Conservation (phyloP, 768 basidiomycete genomes). For the Steccherinum ochraceum region DNA sequence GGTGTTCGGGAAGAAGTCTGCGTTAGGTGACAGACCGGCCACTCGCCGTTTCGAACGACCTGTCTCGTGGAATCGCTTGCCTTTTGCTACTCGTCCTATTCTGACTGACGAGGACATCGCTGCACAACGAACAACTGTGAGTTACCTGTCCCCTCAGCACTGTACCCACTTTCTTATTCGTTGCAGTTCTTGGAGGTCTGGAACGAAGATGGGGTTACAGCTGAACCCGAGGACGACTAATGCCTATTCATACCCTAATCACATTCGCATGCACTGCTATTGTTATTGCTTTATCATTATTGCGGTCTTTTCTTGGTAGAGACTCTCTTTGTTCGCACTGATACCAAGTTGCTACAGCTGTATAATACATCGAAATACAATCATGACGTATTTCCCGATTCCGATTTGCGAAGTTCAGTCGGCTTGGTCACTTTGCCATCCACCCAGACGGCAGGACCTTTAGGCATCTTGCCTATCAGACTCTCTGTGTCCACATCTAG, state of each 20-base stretch:
- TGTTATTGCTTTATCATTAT: background rate
- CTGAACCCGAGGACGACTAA: slow-evolving; percentile 42
- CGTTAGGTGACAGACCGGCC: slow-evolving; percentile 79
- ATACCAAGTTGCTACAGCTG: background rate
- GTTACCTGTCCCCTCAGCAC: slow-evolving; percentile 16
- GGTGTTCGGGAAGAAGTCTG: slow-evolving; percentile 81
- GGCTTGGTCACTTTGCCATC: slow-evolving; percentile 34
- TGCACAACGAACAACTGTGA: slow-evolving; percentile 58
- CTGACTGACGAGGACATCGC: slow-evolving; percentile 55
- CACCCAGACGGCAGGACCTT: slow-evolving; percentile 46
- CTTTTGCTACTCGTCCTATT: slow-evolving; percentile 57
- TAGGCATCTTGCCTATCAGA: slow-evolving; percentile 45
- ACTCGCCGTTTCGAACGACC: slow-evolving; percentile 52
- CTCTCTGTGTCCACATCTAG: slow-evolving; percentile 51
- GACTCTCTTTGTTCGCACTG: background rate
- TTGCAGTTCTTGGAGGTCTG: slow-evolving; percentile 68
- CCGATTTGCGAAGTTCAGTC: slow-evolving; percentile 2
- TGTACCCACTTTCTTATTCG: slow-evolving; percentile 6
- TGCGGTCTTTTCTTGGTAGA: background rate
- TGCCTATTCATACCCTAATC: background rate
- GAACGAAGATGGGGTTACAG: slow-evolving; percentile 73
- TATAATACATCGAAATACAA: background rate
- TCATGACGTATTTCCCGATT: background rate
- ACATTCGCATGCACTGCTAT: too few species aligned
- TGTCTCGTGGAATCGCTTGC: slow-evolving; percentile 69